phyloP scores from a whole-genome alignment of 768 basidiomycete species.

The Boletus reticuloceps region DNA sequence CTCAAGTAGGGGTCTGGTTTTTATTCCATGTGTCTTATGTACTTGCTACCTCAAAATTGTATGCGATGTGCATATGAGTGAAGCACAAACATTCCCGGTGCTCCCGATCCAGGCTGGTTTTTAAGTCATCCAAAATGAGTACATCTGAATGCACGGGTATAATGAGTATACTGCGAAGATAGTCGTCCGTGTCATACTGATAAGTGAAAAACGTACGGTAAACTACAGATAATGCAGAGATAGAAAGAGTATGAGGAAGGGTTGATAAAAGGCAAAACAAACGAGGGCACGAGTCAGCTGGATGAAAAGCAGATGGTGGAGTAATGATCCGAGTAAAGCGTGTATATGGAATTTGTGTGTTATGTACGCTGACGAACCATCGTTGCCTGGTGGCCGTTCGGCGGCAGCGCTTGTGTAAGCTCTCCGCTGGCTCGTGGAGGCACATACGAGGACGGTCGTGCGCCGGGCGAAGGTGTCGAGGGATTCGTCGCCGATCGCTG shows the following conservation, averaged over 20 bases:
- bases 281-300: constrained; percentile 28
- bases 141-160: constrained; percentile 50
- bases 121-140: constrained; percentile 37
- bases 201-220: constrained; percentile 46
- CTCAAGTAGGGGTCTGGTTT: constrained; percentile 73
- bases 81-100: neutral
- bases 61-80: constrained; percentile 36
- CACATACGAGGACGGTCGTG: constrained; percentile 53
- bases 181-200: constrained; percentile 60
- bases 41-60: constrained; percentile 31
- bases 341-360: constrained; percentile 6
- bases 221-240: constrained; percentile 60
- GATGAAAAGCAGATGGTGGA: constrained; percentile 21
- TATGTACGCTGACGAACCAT: constrained; percentile 53
- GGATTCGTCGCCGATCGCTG: constrained; percentile 40
- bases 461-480: constrained; percentile 33
- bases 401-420: constrained; percentile 37
- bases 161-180: constrained; percentile 55
- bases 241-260: constrained; percentile 34
- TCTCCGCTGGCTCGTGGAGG: constrained; percentile 46
- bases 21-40: constrained; percentile 27
- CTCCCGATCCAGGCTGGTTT: constrained; percentile 8
- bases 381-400: constrained; percentile 44
- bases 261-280: constrained; percentile 17
- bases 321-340: constrained; percentile 14